These are phyloP conservation scores for Nepenthes mirabilis DNA, from an alignment of 148 eudicot species.

Conservation along the genomic window DNA sequence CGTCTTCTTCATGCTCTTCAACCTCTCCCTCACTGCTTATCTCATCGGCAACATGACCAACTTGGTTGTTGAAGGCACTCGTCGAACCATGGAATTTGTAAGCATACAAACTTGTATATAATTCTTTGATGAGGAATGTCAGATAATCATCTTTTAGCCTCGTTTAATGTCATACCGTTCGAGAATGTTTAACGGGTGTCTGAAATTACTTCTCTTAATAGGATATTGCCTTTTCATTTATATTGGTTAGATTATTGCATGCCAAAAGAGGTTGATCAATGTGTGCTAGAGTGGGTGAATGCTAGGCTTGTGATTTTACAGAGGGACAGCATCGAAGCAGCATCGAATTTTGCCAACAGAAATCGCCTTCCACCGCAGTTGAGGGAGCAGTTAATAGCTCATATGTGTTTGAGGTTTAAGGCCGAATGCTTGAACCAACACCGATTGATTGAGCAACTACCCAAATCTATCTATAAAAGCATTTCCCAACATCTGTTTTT, in stretches of 20 bases:
- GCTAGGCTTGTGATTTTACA: slow-evolving; percentile 9
- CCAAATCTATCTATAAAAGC: slow-evolving; percentile 72
- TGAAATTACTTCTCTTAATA: no score
- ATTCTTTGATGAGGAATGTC: no score
- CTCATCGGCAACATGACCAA: slow-evolving; percentile 95
- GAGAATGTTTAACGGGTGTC: no score
- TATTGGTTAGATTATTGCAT: background rate
- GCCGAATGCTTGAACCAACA: slow-evolving; percentile 86
- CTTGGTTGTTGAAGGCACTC: slow-evolving; percentile 68
- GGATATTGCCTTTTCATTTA: background rate
- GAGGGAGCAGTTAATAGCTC: slow-evolving; percentile 83
- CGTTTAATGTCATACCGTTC: no score
- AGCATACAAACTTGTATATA: slow-evolving; percentile 17
- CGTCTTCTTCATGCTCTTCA: slow-evolving; percentile 65
- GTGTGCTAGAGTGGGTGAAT: slow-evolving; percentile 1
- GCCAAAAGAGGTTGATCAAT: background rate
- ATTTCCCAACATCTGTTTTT: slow-evolving; percentile 65
- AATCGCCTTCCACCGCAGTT: slow-evolving; percentile 56
- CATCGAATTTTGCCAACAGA: slow-evolving; percentile 66
- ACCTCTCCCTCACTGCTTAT: slow-evolving; percentile 68
- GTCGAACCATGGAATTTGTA: slow-evolving; percentile 66
- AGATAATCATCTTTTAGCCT: no score
- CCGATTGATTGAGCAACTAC: slow-evolving; percentile 64
- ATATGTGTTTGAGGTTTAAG: slow-evolving; percentile 68
- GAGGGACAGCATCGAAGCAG: slow-evolving; percentile 80